A percentile compares a stretch with the other conserved stretches of the same genome.
These are phyloP conservation scores for Syncephalastrum monosporum DNA, from an alignment of 371 early-diverging fungal species.

Conservation along the genomic window DNA sequence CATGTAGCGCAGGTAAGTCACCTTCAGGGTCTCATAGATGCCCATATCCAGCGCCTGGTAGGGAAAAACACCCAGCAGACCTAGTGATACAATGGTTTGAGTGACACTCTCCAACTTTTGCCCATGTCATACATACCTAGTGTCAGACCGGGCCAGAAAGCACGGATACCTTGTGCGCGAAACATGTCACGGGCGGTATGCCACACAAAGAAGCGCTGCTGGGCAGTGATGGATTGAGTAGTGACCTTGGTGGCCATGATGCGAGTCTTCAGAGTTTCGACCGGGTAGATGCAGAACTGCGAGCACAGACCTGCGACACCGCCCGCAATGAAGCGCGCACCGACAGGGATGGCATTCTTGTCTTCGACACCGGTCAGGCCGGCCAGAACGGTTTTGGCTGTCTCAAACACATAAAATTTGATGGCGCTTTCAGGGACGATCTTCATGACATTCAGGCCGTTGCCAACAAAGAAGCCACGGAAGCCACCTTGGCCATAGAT, in stretches of 20 bases:
- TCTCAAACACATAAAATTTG: constrained; percentile 76
- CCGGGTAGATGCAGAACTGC: constrained; percentile 78
- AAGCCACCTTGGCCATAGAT: constrained; percentile 69
- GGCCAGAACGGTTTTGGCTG: constrained; percentile 60
- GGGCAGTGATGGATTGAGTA: neutral
- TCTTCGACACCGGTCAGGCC: constrained; percentile 46
- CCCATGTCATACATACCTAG: no score
- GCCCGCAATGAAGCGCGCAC: constrained; percentile 74
- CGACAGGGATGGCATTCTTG: constrained; percentile 57
- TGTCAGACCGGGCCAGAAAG: constrained; percentile 77
- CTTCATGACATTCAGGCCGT: constrained; percentile 80
- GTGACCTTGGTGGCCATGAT: constrained; percentile 62
- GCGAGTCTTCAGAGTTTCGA: constrained; percentile 79
- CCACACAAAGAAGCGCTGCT: constrained; percentile 25
- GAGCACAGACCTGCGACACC: constrained; percentile 78
- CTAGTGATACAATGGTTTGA: constrained; percentile 14
- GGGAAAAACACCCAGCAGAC: constrained; percentile 73
- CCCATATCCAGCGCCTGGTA: constrained; percentile 78
- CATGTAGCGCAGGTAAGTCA: constrained; percentile 54
- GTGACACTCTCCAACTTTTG: no score
- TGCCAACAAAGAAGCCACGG: constrained; percentile 76
- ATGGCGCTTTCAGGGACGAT: constrained; percentile 80
- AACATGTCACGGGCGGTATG: constrained; percentile 62
- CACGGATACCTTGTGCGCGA: constrained; percentile 55
- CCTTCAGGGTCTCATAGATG: constrained; percentile 71